A percentile compares a stretch with the other conserved stretches of the same genome.
Evolutionary conservation across 805 yeast species (phyloP).

Genomic region (Wickerhamomyces rabaulensis): DNA sequence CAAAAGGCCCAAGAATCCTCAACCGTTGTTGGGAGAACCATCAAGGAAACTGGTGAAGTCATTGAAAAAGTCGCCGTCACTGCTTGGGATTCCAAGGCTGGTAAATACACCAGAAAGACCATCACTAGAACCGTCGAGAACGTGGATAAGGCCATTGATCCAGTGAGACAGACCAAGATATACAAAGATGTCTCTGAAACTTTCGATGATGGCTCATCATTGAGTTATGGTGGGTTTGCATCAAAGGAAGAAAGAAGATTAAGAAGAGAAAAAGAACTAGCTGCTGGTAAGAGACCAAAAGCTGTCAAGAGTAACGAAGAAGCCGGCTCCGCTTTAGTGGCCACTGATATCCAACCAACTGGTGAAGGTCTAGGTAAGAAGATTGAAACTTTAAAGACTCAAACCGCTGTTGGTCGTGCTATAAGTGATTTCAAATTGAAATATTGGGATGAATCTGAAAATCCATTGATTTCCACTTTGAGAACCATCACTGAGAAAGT

Average conservation of each 20-base stretch:
- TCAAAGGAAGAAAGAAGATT: slow-evolving; percentile 72
- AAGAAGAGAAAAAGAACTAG: slow-evolving; percentile 62
- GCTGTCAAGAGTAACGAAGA: slow-evolving; percentile 73
- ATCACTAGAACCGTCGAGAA: slow-evolving; percentile 79
- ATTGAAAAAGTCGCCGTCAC: slow-evolving; percentile 84
- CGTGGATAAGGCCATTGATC: slow-evolving; percentile 85
- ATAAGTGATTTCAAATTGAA: slow-evolving; percentile 56
- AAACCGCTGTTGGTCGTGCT: slow-evolving; percentile 64
- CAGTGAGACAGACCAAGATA: slow-evolving; percentile 84
- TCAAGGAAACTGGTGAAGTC: slow-evolving; percentile 86
- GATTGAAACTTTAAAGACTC: slow-evolving; percentile 61
- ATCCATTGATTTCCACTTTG: slow-evolving; percentile 76
- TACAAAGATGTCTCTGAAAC: slow-evolving; percentile 86
- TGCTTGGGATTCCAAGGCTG: slow-evolving; percentile 96
- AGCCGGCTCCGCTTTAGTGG: slow-evolving; percentile 78
- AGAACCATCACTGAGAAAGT: slow-evolving; percentile 78
- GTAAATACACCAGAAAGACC: slow-evolving; percentile 80
- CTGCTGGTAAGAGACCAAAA: slow-evolving; percentile 54
- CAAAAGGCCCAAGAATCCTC: slow-evolving; percentile 73
- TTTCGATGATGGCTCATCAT: slow-evolving; percentile 86
- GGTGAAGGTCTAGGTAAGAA: slow-evolving; percentile 62
- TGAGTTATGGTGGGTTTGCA: slow-evolving; percentile 89
- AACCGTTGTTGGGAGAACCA: slow-evolving; percentile 66
- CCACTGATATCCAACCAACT: slow-evolving; percentile 75
- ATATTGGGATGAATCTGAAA: slow-evolving; percentile 88